Evolutionary conservation across 176 grass and related monocot species (phyloP), one percentile per base, ranked within the genome.

Genomic region (Zoysia japonica): DNA sequence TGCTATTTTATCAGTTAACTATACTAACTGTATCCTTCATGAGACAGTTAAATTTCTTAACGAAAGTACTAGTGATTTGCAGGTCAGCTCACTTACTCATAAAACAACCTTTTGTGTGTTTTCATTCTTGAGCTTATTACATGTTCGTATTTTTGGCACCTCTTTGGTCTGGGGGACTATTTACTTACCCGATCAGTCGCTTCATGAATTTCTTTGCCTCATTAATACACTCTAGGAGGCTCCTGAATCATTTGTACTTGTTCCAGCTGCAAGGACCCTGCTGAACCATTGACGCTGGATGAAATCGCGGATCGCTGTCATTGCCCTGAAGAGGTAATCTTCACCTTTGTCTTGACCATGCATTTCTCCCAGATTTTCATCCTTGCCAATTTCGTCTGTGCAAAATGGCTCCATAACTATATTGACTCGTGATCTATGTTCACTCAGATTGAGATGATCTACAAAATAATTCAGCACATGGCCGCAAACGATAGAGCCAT

Each of bases 381-480:
- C 44, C 0, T 45, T 45, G 44, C 44, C 44, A 57, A 2, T 55
- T 65, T 42, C 61, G 11, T 52, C 12, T 2, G 56, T 57, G 47
- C 10, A 52, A 61, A 68, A 17, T 12, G 4, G 19, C 20, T 37
- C 20, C 11, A 44, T 42, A 10, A 36, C 52, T 45, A 15, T 5
- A 47, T 67, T 78, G 78, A 71, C 62, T 69, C 15, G 0, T 78
- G 14, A 7, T 2, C 15, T 35, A 54, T 37, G 15, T 16, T 54
- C 54, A 35, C 75, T 68, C 79, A 99, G 96, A 93, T 99, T 20
- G 96, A 99, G 89, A 99, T 93, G 96, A 99, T 99, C 64, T 93
- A 99, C 82, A 96, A 99, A 84, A 96, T 99, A 82, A 84, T 99
- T n/a, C 89, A 91, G 65, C 96, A 96, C 77, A 93, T 99, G 96